Base-by-base conservation (phyloP, 1,139 yeast species). In the Eremothecium sinecaudum region DNA sequence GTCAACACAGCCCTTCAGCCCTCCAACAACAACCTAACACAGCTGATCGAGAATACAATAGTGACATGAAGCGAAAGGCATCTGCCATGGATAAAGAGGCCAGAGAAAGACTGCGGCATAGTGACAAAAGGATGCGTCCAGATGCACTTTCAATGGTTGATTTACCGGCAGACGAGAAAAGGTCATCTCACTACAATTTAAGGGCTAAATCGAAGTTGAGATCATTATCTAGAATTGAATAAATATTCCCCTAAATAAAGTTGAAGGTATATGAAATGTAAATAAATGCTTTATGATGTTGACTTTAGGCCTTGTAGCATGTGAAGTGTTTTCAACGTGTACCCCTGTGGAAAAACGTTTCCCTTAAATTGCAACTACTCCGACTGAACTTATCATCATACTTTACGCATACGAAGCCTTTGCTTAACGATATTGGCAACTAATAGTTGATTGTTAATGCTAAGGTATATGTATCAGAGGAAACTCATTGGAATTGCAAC, bases 141-240 rank as follows among this genome's bases (percentile, higher is more conserved):
- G 56, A 47, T 21, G 50, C 44, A 6, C 34, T 44, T 18, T 47
- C 49, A 13, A 20, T 42, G 11, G 39, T 41, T 17, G 45, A 39
- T 5, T 17, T 46, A 4, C 55, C 55, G 4, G 48, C 43, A 25
- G 41, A 44, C 25, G 57, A 51, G 18, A 51, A 47, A 25, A 38
- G 58, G 18, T 52, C 58, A 2, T 42, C 45, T 3, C 57, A 53
- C 34, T 53, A 54, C 40, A 54, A 54, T 34, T 34, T 54, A 19
- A 45, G 59, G n/a, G 53, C 56, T 4, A 50, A 48, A 40, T 53
- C 59, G 7, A 53, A 52, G 37, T 41, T 53, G 9, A 48, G 20
- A 17, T 27, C 36, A 6, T 19, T 27, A 11, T n/a, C 34, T 5
- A 20, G 32, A 13, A 22, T 16, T 27, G 35, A 32, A 11, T 32